Evolutionary conservation across 208 protist species (phyloP).

Genomic region (Leishmania arabica): DNA sequence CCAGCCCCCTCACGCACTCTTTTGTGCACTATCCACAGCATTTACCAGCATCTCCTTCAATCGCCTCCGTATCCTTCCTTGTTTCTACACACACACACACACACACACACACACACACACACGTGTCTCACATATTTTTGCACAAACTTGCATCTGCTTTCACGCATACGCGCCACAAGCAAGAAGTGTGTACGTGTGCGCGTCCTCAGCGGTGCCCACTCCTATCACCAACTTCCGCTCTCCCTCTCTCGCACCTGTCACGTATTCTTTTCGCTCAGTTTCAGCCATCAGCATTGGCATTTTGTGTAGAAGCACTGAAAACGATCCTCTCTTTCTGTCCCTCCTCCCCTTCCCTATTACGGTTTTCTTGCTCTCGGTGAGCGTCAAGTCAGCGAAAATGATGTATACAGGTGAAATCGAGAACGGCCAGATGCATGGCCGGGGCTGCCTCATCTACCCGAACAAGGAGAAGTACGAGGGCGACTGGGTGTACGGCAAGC

Average conservation of each 20-base stretch:
- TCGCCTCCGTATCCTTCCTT: background rate
- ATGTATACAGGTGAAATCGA: constrained; percentile 97
- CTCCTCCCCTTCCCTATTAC: background rate
- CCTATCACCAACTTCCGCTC: constrained; percentile 1
- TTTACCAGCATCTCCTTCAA: background rate
- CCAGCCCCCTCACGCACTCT: background rate
- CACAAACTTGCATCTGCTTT: background rate
- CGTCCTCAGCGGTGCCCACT: background rate
- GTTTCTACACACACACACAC: no score
- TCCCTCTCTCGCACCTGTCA: background rate
- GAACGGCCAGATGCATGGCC: constrained; percentile 96
- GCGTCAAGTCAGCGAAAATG: constrained; percentile 54
- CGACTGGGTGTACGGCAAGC: constrained; percentile 95
- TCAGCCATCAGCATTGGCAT: background rate
- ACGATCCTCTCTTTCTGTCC: background rate
- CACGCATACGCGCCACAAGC: background rate
- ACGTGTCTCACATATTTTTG: background rate
- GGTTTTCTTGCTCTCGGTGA: background rate
- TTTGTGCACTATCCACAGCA: background rate
- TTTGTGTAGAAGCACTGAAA: background rate
- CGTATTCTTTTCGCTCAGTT: background rate
- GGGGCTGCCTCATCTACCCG: constrained; percentile 92
- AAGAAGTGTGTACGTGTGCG: background rate
- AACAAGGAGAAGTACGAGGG: constrained; percentile 95
- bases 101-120: background rate